These are phyloP conservation scores for Pseudozyma sp. DNA, from an alignment of 1,284 basidiomycete species.

Conservation along the genomic window DNA sequence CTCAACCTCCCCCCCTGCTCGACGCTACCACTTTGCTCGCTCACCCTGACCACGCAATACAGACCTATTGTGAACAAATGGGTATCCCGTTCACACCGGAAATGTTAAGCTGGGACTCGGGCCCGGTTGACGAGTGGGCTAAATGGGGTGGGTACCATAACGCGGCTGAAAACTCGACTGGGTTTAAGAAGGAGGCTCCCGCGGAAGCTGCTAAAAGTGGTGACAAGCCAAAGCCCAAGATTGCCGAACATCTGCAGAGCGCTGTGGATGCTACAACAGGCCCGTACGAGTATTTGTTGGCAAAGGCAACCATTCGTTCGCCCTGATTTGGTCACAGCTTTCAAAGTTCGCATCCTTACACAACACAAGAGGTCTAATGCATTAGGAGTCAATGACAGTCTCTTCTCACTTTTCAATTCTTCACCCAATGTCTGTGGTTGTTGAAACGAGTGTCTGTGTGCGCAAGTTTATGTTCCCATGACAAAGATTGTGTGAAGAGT, in stretches of 20 bases:
- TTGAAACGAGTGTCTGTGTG: background rate
- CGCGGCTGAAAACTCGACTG: slow-evolving; percentile 61
- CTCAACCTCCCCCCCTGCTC: slow-evolving; percentile 59
- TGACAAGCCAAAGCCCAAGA: slow-evolving; percentile 36
- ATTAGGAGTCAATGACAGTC: background rate
- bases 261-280: slow-evolving; percentile 40
- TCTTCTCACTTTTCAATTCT: background rate
- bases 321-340: slow-evolving; percentile 9
- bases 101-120: slow-evolving; percentile 66
- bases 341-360: too few relatives aligned
- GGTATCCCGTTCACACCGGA: slow-evolving; percentile 58
- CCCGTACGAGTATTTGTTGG: slow-evolving; percentile 49
- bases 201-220: slow-evolving; percentile 2
- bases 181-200: slow-evolving; percentile 56
- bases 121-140: slow-evolving; percentile 59
- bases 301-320: slow-evolving; percentile 36
- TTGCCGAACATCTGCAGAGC: slow-evolving; percentile 50
- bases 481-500: too few relatives aligned
- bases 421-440: background rate
- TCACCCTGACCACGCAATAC: slow-evolving; percentile 55
- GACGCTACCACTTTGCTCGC: slow-evolving; percentile 58
- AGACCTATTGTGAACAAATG: slow-evolving; percentile 56
- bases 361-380: too few relatives aligned
- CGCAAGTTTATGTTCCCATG: background rate
- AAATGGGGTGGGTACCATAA: slow-evolving; percentile 66